phyloP scores from a whole-genome alignment of 352 stramenopile species.

The Phytophthora ohioensis region DNA sequence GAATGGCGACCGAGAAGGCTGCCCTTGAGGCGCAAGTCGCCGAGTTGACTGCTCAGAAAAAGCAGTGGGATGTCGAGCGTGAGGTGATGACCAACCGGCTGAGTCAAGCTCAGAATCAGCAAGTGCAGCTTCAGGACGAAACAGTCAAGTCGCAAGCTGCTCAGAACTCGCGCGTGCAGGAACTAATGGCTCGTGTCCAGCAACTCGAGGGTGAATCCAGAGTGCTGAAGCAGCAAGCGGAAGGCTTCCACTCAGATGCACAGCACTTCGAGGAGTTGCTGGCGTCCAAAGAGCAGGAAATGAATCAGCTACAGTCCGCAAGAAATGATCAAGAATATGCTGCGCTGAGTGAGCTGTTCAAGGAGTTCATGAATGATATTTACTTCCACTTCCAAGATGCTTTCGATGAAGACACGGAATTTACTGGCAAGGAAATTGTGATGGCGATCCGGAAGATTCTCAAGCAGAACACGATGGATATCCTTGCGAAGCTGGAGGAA shows the following conservation, averaged over 20 bases:
- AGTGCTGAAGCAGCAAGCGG: constrained; percentile 56
- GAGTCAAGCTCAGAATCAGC: constrained; percentile 56
- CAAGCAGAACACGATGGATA: constrained; percentile 87
- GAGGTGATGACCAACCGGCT: constrained; percentile 59
- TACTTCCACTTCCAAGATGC: constrained; percentile 89
- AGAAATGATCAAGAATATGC: constrained; percentile 66
- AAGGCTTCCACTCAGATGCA: constrained; percentile 50
- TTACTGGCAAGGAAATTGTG: constrained; percentile 85
- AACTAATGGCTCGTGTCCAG: constrained; percentile 63
- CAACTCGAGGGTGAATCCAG: constrained; percentile 49
- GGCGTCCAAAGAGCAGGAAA: constrained; percentile 56
- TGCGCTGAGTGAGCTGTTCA: constrained; percentile 73
- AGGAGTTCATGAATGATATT: constrained; percentile 91
- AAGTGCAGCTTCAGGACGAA: constrained; percentile 71
- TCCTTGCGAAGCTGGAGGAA: constrained; percentile 76
- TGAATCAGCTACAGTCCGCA: constrained; percentile 50
- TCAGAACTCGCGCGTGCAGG: constrained; percentile 58
- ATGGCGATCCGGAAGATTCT: constrained; percentile 86
- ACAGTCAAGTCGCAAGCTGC: constrained; percentile 50
- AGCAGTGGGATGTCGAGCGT: constrained; percentile 64
- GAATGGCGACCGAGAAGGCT: constrained; percentile 54
- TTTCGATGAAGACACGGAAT: constrained; percentile 86
- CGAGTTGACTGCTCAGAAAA: constrained; percentile 51
- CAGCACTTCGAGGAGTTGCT: constrained; percentile 63
- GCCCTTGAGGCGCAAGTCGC: constrained; percentile 54